A percentile compares a stretch with the other conserved stretches of the same genome.
These are phyloP conservation scores for Sphaerobolus stellatus DNA, from an alignment of 1,284 basidiomycete genomes.

Conservation along the genomic window DNA sequence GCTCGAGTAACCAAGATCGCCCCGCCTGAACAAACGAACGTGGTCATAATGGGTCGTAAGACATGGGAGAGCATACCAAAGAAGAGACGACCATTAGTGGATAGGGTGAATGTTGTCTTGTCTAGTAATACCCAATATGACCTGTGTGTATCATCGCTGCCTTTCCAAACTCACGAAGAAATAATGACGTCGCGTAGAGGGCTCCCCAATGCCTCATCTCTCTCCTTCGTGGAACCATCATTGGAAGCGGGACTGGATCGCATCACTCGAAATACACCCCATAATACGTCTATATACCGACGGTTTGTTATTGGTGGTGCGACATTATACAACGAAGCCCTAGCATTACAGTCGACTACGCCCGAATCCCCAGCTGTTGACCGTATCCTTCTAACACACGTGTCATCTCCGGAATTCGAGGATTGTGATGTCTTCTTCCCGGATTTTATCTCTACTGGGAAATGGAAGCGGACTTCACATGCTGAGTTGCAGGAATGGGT, in stretches of 20 bases:
- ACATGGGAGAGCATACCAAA: conserved; percentile 98
- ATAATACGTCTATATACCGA: conserved; percentile 40
- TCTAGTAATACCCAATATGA: conserved; percentile 63
- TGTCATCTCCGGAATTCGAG: conserved; percentile 70
- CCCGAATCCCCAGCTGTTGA: conserved; percentile 53
- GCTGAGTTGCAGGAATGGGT: conserved; percentile 71
- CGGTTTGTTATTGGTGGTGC: conserved; percentile 90
- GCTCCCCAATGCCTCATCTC: conserved; percentile 6
- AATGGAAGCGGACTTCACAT: conserved; percentile 64
- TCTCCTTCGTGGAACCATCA: conserved; percentile 21
- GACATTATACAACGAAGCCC: conserved; percentile 74
- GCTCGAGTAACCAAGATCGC: conserved; percentile 71
- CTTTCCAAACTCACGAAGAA: background rate
- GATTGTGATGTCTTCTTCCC: conserved; percentile 89
- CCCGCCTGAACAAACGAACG: conserved; percentile 62
- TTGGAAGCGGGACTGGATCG: conserved; percentile 17
- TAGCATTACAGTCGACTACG: conserved; percentile 41
- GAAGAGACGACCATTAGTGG: conserved; percentile 81
- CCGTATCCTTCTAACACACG: conserved; percentile 84
- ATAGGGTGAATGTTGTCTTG: conserved; percentile 81
- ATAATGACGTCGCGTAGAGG: conserved; percentile 6
- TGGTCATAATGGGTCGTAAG: conserved; percentile 93
- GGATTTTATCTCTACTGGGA: conserved; percentile 51
- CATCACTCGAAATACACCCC: conserved; percentile 5
- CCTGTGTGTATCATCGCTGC: conserved; percentile 49